A percentile compares a stretch with the other conserved stretches of the same genome.
Conservation (phyloP, 148 eudicot species). For the Rhododendron ferrugineum region DNA sequence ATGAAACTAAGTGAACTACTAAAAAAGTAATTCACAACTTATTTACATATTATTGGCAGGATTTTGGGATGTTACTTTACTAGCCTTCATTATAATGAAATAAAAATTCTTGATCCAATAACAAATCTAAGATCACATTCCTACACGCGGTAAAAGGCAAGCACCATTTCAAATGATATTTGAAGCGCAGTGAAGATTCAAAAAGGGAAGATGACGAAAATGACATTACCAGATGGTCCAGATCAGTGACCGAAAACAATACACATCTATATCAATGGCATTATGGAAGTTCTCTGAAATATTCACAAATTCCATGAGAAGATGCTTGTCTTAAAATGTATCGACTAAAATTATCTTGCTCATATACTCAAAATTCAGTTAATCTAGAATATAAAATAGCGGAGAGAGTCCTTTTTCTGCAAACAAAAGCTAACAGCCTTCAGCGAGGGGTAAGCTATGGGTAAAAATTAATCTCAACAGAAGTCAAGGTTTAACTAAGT, state of each 20-base stretch:
- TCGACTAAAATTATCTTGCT: neutral
- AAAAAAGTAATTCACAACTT: neutral
- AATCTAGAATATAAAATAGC: neutral
- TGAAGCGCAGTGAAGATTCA: neutral
- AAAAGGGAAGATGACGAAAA: neutral
- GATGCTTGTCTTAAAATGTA: neutral
- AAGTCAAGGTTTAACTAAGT: neutral
- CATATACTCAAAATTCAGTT: neutral
- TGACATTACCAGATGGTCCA: neutral
- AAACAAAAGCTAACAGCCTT: neutral
- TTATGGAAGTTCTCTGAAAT: neutral
- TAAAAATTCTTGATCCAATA: neutral
- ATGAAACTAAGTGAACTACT: neutral
- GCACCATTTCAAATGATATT: neutral
- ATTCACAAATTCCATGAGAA: neutral
- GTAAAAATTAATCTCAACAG: neutral
- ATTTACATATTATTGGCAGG: neutral
- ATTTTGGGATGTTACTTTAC: neutral
- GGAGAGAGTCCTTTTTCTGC: neutral
- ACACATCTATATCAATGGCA: neutral
- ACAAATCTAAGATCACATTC: neutral
- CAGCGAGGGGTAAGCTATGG: neutral
- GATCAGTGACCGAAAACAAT: neutral
- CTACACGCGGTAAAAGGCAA: neutral
- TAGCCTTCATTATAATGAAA: neutral